Conservation (phyloP, 1,139 yeast genomes). For the Yamadazyma triangularis region DNA sequence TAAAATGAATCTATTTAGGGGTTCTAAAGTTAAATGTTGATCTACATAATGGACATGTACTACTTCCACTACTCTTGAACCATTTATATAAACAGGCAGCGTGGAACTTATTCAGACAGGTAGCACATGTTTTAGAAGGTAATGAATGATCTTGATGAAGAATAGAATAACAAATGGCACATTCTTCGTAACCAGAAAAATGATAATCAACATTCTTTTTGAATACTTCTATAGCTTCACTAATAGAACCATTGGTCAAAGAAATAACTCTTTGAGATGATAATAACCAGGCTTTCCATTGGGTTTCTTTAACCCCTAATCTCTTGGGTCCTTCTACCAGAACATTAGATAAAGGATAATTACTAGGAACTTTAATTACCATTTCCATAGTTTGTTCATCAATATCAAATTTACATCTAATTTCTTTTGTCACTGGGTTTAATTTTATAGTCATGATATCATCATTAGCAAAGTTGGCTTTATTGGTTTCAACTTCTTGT, state of each 20-base stretch:
- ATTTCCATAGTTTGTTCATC: conserved; percentile 90
- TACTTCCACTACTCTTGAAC: conserved; percentile 91
- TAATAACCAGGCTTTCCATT: conserved; percentile 94
- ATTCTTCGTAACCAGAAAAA: conserved; percentile 90
- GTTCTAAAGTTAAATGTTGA: conserved; percentile 59
- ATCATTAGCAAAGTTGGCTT: conserved; percentile 27
- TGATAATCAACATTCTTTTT: conserved; percentile 77
- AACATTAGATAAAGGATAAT: conserved; percentile 72
- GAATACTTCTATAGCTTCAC: conserved; percentile 79
- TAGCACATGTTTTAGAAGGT: conserved; percentile 83
- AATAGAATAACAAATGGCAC: conserved; percentile 93
- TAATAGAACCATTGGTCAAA: conserved; percentile 71
- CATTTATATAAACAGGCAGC: conserved; percentile 96
- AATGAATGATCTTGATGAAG: conserved; percentile 86
- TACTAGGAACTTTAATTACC: conserved; percentile 63
- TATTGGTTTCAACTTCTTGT: conserved; percentile 41
- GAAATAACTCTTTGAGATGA: conserved; percentile 82
- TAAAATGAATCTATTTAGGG: too few species aligned
- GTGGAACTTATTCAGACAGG: conserved; percentile 92
- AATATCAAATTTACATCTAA: conserved; percentile 68
- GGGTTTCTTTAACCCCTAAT: conserved; percentile 85
- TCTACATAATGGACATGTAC: conserved; percentile 94
- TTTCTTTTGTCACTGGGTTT: conserved; percentile 60
- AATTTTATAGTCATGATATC: conserved; percentile 56
- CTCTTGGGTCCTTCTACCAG: conserved; percentile 73